Conservation (phyloP, 345 rosid genomes). For the Lepidium aucheri region DNA sequence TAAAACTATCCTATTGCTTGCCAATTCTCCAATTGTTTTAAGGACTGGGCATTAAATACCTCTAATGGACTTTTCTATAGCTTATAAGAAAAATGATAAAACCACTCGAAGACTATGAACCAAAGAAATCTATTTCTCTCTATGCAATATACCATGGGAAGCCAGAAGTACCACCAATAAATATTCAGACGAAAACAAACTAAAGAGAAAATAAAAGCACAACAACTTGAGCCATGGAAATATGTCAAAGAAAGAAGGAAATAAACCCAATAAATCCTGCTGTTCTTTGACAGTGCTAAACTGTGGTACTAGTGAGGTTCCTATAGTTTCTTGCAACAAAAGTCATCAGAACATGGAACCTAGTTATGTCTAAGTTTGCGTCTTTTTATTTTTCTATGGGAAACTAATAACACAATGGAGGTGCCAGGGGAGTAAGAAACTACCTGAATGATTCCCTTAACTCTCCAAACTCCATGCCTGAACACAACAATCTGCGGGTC, state of each 20-base stretch:
- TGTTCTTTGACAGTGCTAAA: not conserved
- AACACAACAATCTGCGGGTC: slow-evolving; percentile 82
- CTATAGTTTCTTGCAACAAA: not conserved
- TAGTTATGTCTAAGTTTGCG: not conserved
- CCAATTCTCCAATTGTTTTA: not conserved
- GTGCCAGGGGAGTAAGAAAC: not conserved
- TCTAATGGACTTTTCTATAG: not conserved
- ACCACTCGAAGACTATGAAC: not conserved
- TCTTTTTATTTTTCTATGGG: too few species aligned
- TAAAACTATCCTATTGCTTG: not conserved
- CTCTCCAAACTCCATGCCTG: slow-evolving; percentile 92
- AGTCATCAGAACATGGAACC: not conserved
- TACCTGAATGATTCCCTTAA: slow-evolving; percentile 95
- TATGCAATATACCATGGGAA: not conserved
- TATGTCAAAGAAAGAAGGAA: not conserved
- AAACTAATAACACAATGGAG: not conserved
- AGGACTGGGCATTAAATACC: not conserved
- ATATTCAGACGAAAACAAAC: not conserved
- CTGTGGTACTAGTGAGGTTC: not conserved
- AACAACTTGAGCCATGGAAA: not conserved
- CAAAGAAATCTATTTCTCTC: not conserved
- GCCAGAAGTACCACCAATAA: not conserved
- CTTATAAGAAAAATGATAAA: not conserved
- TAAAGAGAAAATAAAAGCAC: not conserved
- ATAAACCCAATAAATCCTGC: not conserved